A percentile compares a stretch with the other conserved stretches of the same genome.
Evolutionary conservation across 1,284 basidiomycete genomes (phyloP).

Genomic region (Fomes fomentarius): DNA sequence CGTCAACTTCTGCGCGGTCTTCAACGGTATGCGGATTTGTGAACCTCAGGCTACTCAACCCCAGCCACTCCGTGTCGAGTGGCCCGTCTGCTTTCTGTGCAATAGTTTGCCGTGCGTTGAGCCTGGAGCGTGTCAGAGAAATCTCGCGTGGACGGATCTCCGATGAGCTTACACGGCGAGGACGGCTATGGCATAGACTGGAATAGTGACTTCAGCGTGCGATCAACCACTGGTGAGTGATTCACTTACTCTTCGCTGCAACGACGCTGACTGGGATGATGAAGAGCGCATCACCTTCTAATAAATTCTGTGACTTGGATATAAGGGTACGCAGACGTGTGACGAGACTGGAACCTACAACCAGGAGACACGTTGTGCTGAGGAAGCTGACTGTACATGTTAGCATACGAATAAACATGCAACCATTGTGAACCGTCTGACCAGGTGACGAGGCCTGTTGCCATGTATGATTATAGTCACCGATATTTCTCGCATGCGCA

Average conservation of each 20-base stretch:
- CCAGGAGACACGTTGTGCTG: not conserved
- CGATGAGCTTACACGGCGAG: too few relatives aligned
- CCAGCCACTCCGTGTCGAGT: not conserved
- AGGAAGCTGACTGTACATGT: not conserved
- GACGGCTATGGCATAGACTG: too few relatives aligned
- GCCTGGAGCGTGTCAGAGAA: too few relatives aligned
- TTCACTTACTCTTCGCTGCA: too few relatives aligned
- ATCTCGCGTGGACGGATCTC: too few relatives aligned
- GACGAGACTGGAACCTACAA: not conserved
- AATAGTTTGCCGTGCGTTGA: not conserved
- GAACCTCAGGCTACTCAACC: not conserved
- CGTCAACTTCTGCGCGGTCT: too few relatives aligned
- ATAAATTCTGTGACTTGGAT: too few relatives aligned
- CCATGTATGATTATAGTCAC: not conserved
- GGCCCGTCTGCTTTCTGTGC: not conserved
- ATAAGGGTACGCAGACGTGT: not conserved
- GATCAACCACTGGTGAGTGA: too few relatives aligned
- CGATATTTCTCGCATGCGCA: not conserved
- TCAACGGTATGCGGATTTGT: not conserved
- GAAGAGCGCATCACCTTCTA: too few relatives aligned
- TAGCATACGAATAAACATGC: not conserved
- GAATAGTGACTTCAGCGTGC: too few relatives aligned
- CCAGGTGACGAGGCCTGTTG: not conserved
- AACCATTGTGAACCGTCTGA: not conserved
- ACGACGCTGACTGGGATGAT: not conserved